Evolutionary conservation across 2,329 filamentous ascomycete species (phyloP).

Genomic region (Orbilia quercus): DNA sequence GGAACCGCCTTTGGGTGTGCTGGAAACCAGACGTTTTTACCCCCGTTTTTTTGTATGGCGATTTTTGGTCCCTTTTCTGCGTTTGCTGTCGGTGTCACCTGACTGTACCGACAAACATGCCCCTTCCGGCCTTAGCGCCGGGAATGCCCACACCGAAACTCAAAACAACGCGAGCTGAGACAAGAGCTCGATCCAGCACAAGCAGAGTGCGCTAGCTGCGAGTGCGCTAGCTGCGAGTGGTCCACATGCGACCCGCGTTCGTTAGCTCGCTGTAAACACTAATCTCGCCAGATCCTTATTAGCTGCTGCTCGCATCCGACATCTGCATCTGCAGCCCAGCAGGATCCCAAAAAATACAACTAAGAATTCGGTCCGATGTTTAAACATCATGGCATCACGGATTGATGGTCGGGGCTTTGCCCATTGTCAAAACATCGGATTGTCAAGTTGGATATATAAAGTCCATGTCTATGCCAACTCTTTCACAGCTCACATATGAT

Average conservation of each 20-base stretch:
- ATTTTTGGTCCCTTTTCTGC: conserved; percentile 27
- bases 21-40: conserved; percentile 54
- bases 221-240: conserved; percentile 5
- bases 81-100: conserved; percentile 16
- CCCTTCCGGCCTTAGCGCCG: conserved; percentile 1
- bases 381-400: too few species aligned
- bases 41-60: conserved; percentile 47
- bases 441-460: background rate
- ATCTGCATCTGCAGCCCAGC: background rate
- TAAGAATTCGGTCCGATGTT: background rate
- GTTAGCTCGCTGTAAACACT: background rate
- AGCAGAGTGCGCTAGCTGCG: conserved; percentile 3
- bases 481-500: background rate
- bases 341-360: conserved; percentile 8
- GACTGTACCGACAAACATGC: conserved; percentile 39
- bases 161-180: conserved; percentile 49
- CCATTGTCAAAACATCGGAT: background rate
- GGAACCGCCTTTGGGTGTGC: conserved; percentile 41
- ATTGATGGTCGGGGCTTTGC: background rate
- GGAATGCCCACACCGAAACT: conserved; percentile 2
- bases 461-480: too few species aligned
- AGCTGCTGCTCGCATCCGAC: conserved; percentile 2
- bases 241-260: conserved; percentile 21
- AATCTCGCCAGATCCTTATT: conserved; percentile 1
- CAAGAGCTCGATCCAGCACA: conserved; percentile 14